phyloP scores from a whole-genome alignment of 306 rosid species.

The Medicago arabica region DNA sequence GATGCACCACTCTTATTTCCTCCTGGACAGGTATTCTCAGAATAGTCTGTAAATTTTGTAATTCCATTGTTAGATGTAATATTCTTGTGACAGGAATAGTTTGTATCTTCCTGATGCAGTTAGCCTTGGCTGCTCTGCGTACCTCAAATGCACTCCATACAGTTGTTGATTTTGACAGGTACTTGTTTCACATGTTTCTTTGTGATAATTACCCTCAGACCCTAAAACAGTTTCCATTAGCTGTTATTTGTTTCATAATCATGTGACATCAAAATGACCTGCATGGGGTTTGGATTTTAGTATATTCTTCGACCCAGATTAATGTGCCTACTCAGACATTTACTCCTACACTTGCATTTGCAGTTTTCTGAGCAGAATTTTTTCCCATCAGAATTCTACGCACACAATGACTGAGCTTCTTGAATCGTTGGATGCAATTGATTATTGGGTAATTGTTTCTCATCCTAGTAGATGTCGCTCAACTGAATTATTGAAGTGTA shows the following conservation, averaged over 20 bases:
- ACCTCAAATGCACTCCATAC: conserved; percentile 66
- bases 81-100: conserved; percentile 31
- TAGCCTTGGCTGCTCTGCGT: conserved; percentile 84
- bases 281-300: conserved; percentile 13
- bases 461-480: conserved; percentile 25
- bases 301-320: conserved; percentile 23
- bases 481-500: conserved; percentile 19
- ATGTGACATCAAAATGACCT: conserved; percentile 5
- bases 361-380: conserved; percentile 67
- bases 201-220: neutral
- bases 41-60: conserved; percentile 1
- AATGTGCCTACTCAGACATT: conserved; percentile 30
- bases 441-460: conserved; percentile 69
- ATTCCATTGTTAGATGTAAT: conserved; percentile 14
- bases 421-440: conserved; percentile 64
- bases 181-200: conserved; percentile 21
- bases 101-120: conserved; percentile 55
- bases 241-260: conserved; percentile 11
- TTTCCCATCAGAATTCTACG: conserved; percentile 59
- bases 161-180: conserved; percentile 81
- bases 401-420: conserved; percentile 70
- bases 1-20: conserved; percentile 95
- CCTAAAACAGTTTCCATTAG: neutral
- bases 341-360: conserved; percentile 42
- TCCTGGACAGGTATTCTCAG: conserved; percentile 83